Evolutionary conservation across 805 yeast species (phyloP), one percentile per base, ranked within the genome.

Genomic region (Cyberlindnera misumaiensis): DNA sequence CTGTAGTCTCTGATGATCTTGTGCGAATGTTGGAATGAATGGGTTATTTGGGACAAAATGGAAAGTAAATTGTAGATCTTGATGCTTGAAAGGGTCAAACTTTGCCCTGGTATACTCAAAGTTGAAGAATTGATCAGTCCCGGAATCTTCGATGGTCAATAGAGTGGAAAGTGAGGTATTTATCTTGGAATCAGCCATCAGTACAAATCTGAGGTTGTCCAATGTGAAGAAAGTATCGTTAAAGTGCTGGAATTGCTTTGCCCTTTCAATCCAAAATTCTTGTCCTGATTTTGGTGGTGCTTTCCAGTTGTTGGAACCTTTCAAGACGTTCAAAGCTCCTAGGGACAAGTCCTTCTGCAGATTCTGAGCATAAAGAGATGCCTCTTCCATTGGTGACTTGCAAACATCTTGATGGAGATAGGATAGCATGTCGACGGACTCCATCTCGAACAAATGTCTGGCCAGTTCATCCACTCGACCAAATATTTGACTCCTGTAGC

Each of bases 311-410:
- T 67, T 58, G 1, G 59, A 43, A 0, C 74, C 73, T 43, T 64
- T 67, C 29, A 77, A 38, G 2, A 76, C 45, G 62, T 73, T 75
- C 25, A 59, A 46, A 2, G 60, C 49, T 0, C 62, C 55, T 3
- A 65, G 30, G 0, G 46, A 39, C 14, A 70, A 43, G 35, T 70
- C 56, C 12, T 52, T 48, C 36, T 73, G 71, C 34, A 80, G 46
- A 0, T 46, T 31, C 30, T 57, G 60, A 14, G 77, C 62, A 28
- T 69, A 48, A 2, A 49, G 52, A 1, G 74, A 59, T 10, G 72
- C 68, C 44, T 77, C 83, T 14, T 68, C 70, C 64, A 72, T 67
- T 1, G 76, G 60, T 1, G 71, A 53, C 13, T 44, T 46, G 3
- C 52, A 48, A 0, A 45, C 32, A 25, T 67, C 71, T 43, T 66